These are phyloP conservation scores for Patellifolia procumbens DNA, from an alignment of 179 eudicot species.

Conservation along the genomic window DNA sequence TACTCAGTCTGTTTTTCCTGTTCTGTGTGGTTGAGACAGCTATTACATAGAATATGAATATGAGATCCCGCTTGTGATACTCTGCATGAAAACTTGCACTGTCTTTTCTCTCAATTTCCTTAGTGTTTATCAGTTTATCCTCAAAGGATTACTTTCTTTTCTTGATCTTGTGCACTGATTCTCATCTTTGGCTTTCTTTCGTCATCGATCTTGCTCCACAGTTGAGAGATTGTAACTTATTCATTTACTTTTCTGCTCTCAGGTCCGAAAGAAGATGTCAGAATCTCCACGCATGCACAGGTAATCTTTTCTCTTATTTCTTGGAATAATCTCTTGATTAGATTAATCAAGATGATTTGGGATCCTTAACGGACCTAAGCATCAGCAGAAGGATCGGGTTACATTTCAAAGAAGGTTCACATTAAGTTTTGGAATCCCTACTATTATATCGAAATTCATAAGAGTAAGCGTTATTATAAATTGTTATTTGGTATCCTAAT, in stretches of 20 bases:
- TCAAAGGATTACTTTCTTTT: not conserved
- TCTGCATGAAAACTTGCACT: not conserved
- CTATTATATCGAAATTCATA: no score
- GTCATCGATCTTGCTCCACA: not conserved
- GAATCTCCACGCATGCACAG: slow-evolving; percentile 62
- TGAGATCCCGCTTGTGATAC: slow-evolving; percentile 3
- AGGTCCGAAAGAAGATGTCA: slow-evolving; percentile 73
- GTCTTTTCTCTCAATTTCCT: not conserved
- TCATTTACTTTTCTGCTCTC: slow-evolving; percentile 25
- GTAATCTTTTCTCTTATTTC: slow-evolving; percentile 32
- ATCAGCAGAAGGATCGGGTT: not conserved
- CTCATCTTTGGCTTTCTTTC: slow-evolving; percentile 12
- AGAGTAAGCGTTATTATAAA: no score
- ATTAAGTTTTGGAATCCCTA: not conserved
- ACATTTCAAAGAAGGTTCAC: not conserved
- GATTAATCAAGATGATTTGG: not conserved
- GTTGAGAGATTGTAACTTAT: not conserved
- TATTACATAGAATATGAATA: not conserved
- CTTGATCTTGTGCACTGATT: not conserved
- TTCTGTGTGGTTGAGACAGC: not conserved
- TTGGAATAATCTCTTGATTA: not conserved
- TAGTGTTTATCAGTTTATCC: not conserved
- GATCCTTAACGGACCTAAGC: not conserved
- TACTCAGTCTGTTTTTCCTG: not conserved
- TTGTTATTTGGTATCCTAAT: no score